Evolutionary conservation across 2,329 filamentous ascomycete genomes (phyloP), one percentile per base, ranked within the genome.

Genomic region (Akanthomyces muscarius): DNA sequence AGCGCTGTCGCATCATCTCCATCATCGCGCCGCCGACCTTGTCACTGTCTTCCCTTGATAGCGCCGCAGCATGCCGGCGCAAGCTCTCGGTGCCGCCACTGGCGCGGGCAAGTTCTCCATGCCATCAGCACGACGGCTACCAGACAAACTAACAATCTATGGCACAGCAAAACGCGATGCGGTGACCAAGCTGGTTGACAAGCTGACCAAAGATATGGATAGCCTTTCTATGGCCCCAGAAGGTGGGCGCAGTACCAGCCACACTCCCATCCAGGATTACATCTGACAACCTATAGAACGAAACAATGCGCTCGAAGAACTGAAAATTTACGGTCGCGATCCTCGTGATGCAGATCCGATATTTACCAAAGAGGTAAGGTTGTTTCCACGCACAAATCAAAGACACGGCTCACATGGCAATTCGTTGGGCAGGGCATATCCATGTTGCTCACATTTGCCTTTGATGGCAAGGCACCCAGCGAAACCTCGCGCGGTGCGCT

Each of bases 281-380:
- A 52, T 16, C 62, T 70, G 25, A 71, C 55, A 55, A 61, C 16
- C 14, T 10, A 16, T 66, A 92, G 90, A 90, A 71, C 83, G 86
- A 65, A 83, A 86, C 68, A 76, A 81, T 11, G 79, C 80, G 14
- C 74, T 89, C 4, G 86, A 89, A 67, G 78, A 92, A 68, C 80
- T 97, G 55, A 97, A 97, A 75, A 70, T 70, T 51, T 73, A 69
- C 67, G 75, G 92, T 7, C 87, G 92, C 65, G 87, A 89, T 69
- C 85, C 88, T 8, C 79, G 78, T 36, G 82, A 91, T 75, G 87
- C 92, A 33, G 89, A 89, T 63, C 89, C 91, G 1, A 94, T 98
- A 63, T 97, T 95, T 75, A 89, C 89, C n/a, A 83, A 85, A 74
- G 80, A 89, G 75, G 92, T 90, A 81, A 67, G 80, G 67, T 6